A percentile compares a stretch with the other conserved stretches of the same genome.
Conservation (phyloP, 768 basidiomycete species). For the Gloeopeniophorella convolvens region DNA sequence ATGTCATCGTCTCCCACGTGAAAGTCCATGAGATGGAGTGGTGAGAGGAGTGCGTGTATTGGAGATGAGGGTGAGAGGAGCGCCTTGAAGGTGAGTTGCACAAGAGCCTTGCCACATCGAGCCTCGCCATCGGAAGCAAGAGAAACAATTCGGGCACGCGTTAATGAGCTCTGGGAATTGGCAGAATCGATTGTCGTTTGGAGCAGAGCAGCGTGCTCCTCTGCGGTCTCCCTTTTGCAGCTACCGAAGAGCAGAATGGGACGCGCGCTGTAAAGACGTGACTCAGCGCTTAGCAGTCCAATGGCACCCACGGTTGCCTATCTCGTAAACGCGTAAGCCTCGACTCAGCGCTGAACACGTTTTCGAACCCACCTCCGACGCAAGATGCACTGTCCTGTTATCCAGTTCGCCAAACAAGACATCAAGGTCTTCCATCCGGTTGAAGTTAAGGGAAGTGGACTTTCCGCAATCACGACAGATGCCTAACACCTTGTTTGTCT, state of each 20-base stretch:
- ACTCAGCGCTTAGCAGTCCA: neutral
- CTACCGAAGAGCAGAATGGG: neutral
- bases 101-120: neutral
- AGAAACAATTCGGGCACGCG: no score
- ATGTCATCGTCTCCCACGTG: neutral
- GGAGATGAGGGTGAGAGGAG: neutral
- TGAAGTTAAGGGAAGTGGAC: neutral
- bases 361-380: neutral
- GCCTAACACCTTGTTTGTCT: conserved; percentile 1
- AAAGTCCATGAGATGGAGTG: neutral
- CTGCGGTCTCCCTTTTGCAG: neutral
- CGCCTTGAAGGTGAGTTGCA: neutral
- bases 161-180: accelerated
- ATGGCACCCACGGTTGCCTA: conserved; percentile 8
- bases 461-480: neutral
- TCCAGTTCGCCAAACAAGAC: neutral
- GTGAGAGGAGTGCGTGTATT: neutral
- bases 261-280: neutral
- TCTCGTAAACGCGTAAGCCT: neutral
- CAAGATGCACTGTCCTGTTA: neutral
- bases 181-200: neutral
- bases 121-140: conserved; percentile 1
- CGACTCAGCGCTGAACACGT: no score
- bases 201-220: neutral
- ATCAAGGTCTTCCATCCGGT: neutral